Base-by-base conservation (phyloP, 768 basidiomycete genomes). In the Sarcomyxa edulis region DNA sequence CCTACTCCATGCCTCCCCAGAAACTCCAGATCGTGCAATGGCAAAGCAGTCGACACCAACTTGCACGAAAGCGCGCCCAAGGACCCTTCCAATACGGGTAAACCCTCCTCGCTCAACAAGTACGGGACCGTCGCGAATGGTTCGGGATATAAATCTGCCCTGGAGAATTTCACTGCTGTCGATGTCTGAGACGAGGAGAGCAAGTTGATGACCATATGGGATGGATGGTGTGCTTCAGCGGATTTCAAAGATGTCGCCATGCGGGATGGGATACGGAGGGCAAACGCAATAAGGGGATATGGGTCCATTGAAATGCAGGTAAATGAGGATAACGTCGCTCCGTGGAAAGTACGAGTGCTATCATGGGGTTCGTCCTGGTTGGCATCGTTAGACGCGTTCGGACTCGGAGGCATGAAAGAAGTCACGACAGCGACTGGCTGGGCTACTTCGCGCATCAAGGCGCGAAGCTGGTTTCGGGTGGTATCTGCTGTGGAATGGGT, bases 271-370 rank as follows among this genome's bases (percentile, higher is more conserved):
- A 91, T 71, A 23, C 91, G 84, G 14, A 98, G 72, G 12, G 92
- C 84, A 58, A 97, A 98, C 0, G 90, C 75, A 51, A 98, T 75
- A 40, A 96, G 74, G 0, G 93, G 91, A 48, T 79, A 66, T 2
- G 94, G 94, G 48, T 91, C 78, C 70, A 98, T 78, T 2, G 94
- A 79, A 52, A 97, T 80, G 20, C 91, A 92, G 15, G 90, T 80
- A 56, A 98, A 92, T 1, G 92, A 95, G 7, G 94, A 94, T 22
- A 98, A 70, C 1, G 94, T 97, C 15, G 92, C 91, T 48, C 94
- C 93, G 58, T 96, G 93, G 51, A 74, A 90, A 47, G 31, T 47
- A 35, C 15, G 42, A 23, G 3, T 32, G 29, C 36, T 37, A 14
- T 35, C 23, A 11, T 31, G 30, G 9, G 45, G 15, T n/a, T n/a